Evolutionary conservation across 352 stramenopile species (phyloP).

Genomic region (Pythium scleroteichum): DNA sequence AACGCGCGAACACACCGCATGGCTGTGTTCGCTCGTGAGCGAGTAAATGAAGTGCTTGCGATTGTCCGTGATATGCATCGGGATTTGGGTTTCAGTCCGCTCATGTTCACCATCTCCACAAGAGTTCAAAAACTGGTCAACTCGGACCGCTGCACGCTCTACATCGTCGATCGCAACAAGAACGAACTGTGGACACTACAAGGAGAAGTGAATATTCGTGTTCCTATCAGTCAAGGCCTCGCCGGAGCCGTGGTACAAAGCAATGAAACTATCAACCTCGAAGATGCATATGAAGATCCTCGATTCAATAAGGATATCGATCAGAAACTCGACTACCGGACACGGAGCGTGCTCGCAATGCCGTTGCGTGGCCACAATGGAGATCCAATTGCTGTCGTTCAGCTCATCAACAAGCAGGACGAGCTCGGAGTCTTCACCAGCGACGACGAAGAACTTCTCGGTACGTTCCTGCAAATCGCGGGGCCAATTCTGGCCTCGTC

Average conservation of each 20-base stretch:
- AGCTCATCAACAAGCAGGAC: constrained; percentile 89
- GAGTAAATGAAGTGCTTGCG: constrained; percentile 79
- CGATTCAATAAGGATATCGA: constrained; percentile 91
- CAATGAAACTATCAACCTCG: constrained; percentile 79
- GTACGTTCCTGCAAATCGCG: constrained; percentile 87
- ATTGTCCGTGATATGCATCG: constrained; percentile 92
- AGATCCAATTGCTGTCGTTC: constrained; percentile 84
- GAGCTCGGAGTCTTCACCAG: constrained; percentile 69
- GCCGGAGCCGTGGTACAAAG: constrained; percentile 70
- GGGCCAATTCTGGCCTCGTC: constrained; percentile 88
- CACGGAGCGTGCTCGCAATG: constrained; percentile 86
- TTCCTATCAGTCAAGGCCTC: constrained; percentile 86
- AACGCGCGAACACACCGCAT: constrained; percentile 80
- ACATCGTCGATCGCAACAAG: constrained; percentile 89
- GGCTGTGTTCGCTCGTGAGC: constrained; percentile 51
- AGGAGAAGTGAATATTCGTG: constrained; percentile 87
- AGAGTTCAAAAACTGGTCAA: constrained; percentile 86
- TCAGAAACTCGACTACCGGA: constrained; percentile 86
- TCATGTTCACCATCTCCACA: constrained; percentile 92
- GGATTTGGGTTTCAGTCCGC: constrained; percentile 87
- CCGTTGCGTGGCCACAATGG: constrained; percentile 73
- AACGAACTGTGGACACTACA: constrained; percentile 91
- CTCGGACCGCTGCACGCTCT: constrained; percentile 92
- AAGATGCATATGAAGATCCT: constrained; percentile 85
- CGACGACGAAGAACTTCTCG: constrained; percentile 88